Percentiles rank a stretch among this genome's conserved stretches.
Conservation (phyloP, 2,329 filamentous ascomycete genomes). For the Scedosporium apiospermum region DNA sequence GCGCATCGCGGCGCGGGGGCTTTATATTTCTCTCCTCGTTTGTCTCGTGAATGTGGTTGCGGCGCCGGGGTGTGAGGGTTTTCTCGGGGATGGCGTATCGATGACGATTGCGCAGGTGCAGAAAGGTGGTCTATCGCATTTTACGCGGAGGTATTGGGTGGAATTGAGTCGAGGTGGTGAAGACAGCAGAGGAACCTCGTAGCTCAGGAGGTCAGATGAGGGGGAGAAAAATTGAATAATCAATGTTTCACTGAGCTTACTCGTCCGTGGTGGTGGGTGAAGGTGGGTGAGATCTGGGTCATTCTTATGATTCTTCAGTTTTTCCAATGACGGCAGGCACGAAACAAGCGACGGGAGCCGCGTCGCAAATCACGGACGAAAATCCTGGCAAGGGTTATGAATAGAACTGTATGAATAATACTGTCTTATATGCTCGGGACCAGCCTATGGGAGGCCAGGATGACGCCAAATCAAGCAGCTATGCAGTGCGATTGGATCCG, state of each 20-base stretch:
- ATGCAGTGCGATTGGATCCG: not conserved
- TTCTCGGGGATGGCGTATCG: not conserved
- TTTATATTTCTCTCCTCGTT: not conserved
- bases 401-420: not conserved
- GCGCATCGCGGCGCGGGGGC: constrained; percentile 53
- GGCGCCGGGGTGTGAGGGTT: too few species aligned
- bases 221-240: not conserved
- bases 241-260: not conserved
- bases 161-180: not conserved
- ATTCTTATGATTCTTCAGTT: not conserved
- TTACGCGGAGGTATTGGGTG: not conserved
- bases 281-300: not conserved
- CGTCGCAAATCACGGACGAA: not conserved
- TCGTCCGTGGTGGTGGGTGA: not conserved
- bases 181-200: not conserved
- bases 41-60: not conserved
- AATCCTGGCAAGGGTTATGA: not conserved
- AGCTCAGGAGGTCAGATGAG: not conserved
- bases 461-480: not conserved
- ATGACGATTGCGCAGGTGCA: not conserved
- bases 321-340: not conserved
- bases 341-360: not conserved
- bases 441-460: not conserved
- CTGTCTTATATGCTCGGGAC: not conserved
- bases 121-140: not conserved